Conservation (phyloP, 2,329 filamentous ascomycete genomes). For the Penicillium nordicum region DNA sequence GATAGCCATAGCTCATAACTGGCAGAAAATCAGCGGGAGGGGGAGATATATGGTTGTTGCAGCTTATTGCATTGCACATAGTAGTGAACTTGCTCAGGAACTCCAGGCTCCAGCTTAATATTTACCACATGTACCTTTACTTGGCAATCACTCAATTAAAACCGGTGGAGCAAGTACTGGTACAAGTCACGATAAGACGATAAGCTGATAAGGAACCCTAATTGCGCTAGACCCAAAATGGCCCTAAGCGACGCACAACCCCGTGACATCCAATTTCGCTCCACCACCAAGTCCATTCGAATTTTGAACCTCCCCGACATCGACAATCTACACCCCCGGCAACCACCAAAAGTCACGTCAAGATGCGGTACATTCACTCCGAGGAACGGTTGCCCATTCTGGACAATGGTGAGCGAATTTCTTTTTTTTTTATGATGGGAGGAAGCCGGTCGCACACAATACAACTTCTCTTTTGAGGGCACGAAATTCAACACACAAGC, state of each 20-base stretch:
- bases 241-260: conserved; percentile 46
- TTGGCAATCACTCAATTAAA: background rate
- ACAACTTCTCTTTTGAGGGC: background rate
- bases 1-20: background rate
- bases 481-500: conserved; percentile 1
- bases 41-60: background rate
- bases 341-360: conserved; percentile 54
- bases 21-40: background rate
- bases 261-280: conserved; percentile 40
- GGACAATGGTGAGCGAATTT: conserved; percentile 75
- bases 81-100: background rate
- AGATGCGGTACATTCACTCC: conserved; percentile 99
- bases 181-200: conserved; percentile 15
- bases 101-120: background rate
- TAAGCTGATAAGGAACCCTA: conserved; percentile 35
- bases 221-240: conserved; percentile 35
- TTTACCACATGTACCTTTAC: conserved; percentile 2
- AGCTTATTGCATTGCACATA: conserved; percentile 4
- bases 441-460: conserved; percentile 16
- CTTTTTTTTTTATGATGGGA: conserved; percentile 23
- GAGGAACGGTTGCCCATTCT: conserved; percentile 93
- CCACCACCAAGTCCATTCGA: conserved; percentile 38
- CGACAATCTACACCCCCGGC: conserved; percentile 40
- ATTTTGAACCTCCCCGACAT: conserved; percentile 41
- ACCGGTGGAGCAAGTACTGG: background rate